Evolutionary conservation across 2,329 filamentous ascomycete species (phyloP).

Genomic region (Emmonsia crescens): DNA sequence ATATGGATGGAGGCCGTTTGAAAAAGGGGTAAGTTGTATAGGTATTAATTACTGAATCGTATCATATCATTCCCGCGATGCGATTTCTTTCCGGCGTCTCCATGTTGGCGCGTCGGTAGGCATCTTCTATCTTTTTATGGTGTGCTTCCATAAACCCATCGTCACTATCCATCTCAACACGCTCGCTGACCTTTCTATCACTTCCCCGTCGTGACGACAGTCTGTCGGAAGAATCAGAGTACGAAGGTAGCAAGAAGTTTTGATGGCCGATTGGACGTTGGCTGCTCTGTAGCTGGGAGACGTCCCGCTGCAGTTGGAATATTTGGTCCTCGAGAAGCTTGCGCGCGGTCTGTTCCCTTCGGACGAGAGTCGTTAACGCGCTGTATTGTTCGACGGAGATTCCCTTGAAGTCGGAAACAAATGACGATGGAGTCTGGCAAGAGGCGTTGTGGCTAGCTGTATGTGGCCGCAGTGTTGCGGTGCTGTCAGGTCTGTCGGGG

Average conservation of each 20-base stretch:
- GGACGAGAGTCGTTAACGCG: slow-evolving; percentile 35
- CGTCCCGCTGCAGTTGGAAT: slow-evolving; percentile 24
- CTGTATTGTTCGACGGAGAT: slow-evolving; percentile 39
- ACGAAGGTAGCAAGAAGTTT: background rate
- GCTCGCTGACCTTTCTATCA: background rate
- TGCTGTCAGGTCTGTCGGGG: slow-evolving; percentile 24
- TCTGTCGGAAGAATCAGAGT: slow-evolving; percentile 1
- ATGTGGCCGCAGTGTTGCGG: slow-evolving; percentile 16
- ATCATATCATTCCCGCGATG: slow-evolving; percentile 4
- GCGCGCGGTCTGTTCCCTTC: slow-evolving; percentile 37
- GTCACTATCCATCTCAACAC: background rate
- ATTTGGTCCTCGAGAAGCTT: slow-evolving; percentile 36
- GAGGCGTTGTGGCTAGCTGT: slow-evolving; percentile 18
- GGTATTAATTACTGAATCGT: background rate
- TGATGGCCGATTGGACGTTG: background rate
- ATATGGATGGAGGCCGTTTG: background rate
- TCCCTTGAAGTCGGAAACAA: slow-evolving; percentile 22
- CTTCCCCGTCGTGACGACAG: background rate
- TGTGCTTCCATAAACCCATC: background rate
- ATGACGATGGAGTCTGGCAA: slow-evolving; percentile 21
- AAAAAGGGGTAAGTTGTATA: background rate
- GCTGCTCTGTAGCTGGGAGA: background rate
- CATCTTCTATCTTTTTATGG: slow-evolving; percentile 1
- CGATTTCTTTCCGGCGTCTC: background rate
- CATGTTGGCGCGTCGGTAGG: slow-evolving; percentile 1